These are phyloP conservation scores for Verticillium nubilum DNA, from an alignment of 2,329 filamentous ascomycete species.

Conservation along the genomic window DNA sequence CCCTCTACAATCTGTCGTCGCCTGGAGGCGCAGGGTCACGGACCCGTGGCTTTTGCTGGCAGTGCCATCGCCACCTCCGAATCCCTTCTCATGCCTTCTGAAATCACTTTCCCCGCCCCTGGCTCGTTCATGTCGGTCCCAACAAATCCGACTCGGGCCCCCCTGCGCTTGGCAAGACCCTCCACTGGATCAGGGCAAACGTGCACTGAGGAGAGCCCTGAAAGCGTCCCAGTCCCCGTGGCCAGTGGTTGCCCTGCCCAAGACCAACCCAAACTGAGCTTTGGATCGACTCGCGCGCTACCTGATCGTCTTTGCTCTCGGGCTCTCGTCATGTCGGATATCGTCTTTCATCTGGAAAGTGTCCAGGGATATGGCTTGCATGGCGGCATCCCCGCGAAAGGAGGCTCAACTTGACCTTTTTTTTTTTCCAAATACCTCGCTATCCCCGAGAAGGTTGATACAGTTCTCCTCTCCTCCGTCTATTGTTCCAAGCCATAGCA, in stretches of 20 bases:
- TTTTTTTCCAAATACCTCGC: background rate
- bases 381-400: background rate
- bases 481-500: background rate
- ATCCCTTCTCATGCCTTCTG: background rate
- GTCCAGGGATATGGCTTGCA: background rate
- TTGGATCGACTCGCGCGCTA: background rate
- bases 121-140: background rate
- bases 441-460: background rate
- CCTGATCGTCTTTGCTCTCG: background rate
- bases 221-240: background rate
- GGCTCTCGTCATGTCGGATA: background rate
- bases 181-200: background rate
- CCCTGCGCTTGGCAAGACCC: background rate
- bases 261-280: too few species aligned
- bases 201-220: background rate
- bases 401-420: background rate
- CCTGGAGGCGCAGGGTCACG: background rate
- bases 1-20: background rate
- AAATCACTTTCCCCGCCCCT: background rate
- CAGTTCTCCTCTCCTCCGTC: background rate
- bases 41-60: background rate
- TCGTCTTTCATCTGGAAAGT: background rate
- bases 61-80: background rate
- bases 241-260: too few species aligned
- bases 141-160: background rate